Evolutionary conservation across 441 rosid genomes (phyloP).

Genomic region (Erodium moschatum): DNA sequence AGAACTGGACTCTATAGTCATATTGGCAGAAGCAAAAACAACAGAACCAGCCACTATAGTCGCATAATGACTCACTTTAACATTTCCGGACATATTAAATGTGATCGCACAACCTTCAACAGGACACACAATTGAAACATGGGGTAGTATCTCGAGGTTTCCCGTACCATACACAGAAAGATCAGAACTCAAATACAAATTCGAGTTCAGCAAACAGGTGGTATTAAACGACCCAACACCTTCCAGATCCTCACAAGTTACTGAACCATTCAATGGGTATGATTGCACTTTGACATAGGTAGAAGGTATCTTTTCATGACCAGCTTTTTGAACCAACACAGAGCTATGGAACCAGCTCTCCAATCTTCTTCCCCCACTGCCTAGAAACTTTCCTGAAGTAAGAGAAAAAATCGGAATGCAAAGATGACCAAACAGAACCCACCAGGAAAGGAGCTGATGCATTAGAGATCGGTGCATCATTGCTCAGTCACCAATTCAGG

Average conservation of each 20-base stretch:
- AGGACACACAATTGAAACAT: constrained; percentile 63
- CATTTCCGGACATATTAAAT: constrained; percentile 67
- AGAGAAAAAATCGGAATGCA: no score
- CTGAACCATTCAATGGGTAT: constrained; percentile 22
- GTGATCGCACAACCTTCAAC: constrained; percentile 56
- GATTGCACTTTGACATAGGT: constrained; percentile 14
- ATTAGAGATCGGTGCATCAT: no score
- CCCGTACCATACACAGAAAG: constrained; percentile 59
- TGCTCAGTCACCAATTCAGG: no score
- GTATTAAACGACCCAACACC: constrained; percentile 90
- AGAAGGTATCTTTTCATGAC: constrained; percentile 24
- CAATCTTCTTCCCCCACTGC: constrained; percentile 11
- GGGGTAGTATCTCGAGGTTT: constrained; percentile 63
- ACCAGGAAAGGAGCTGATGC: no score
- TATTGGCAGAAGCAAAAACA: constrained; percentile 49
- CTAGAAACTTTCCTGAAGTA: no score
- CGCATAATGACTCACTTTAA: constrained; percentile 64
- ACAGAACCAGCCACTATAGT: constrained; percentile 64
- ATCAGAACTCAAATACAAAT: constrained; percentile 56
- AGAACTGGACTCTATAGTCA: constrained; percentile 53
- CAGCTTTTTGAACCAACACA: constrained; percentile 27
- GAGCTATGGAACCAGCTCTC: constrained; percentile 24
- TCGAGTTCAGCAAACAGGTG: constrained; percentile 70
- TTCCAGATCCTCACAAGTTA: constrained; percentile 62
- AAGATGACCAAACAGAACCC: no score